These are phyloP conservation scores for Eucalyptus pumila DNA, from an alignment of 345 rosid genomes.

Conservation along the genomic window DNA sequence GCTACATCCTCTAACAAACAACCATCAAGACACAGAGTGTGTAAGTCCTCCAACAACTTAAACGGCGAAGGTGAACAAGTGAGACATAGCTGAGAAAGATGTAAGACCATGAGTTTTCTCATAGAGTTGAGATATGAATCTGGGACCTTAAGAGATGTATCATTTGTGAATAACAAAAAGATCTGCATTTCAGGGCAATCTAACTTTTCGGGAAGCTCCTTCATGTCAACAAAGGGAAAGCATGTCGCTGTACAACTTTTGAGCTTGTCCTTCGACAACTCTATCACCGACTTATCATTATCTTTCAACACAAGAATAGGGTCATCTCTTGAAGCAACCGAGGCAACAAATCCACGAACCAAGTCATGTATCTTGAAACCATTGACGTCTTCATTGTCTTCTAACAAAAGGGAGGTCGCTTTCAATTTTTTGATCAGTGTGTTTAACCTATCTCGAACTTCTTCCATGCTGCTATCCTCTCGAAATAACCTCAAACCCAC, in stretches of 20 bases:
- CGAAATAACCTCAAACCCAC: not conserved
- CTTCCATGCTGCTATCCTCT: not conserved
- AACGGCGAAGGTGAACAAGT: not conserved
- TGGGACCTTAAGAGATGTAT: not conserved
- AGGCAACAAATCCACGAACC: not conserved
- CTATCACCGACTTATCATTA: fast-evolving
- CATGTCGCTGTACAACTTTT: fast-evolving
- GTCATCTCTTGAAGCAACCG: fast-evolving
- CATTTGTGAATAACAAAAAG: no score
- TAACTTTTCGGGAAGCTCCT: not conserved
- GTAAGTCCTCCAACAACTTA: no score
- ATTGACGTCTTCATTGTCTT: fast-evolving
- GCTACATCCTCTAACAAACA: not conserved
- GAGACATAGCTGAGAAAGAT: not conserved
- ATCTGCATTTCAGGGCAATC: fast-evolving
- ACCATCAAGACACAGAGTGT: not conserved
- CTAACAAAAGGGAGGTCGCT: not conserved
- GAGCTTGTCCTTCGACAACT: not conserved
- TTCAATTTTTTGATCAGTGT: fast-evolving
- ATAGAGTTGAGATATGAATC: not conserved
- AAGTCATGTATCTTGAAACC: not conserved
- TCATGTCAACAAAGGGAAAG: not conserved
- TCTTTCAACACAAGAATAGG: not conserved
- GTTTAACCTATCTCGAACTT: fast-evolving
- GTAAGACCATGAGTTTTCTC: not conserved